Base-by-base conservation (phyloP, 2,329 filamentous ascomycete species). In the Polytolypa hystricis region DNA sequence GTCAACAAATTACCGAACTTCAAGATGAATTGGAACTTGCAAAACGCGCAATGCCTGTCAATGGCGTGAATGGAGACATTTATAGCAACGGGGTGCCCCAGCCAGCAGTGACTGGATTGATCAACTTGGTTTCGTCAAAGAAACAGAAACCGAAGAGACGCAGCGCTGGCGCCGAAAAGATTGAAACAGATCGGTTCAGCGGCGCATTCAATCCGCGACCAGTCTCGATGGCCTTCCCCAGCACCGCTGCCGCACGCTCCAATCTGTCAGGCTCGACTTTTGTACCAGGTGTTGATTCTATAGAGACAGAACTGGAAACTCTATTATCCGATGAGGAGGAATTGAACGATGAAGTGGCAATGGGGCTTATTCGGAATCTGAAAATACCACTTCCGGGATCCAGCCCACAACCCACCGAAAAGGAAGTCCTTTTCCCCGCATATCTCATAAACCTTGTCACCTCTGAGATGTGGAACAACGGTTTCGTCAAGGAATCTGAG, bases 401-500 rank as follows among this genome's bases (percentile, higher is more conserved):
- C 21, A 89, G 77, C 36, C 87, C 89, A 14, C 81, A 87, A 36
- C 89, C 91, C 8, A 94, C 86, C 12, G 91, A 98, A 65, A 98
- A 98, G 68, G 91, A 98, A 61, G 89, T 98, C 15, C 72, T 98
- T 35, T 98, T 98, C 79, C 91, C 91, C 21, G 89, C 91, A 7
- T 98, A 96, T 61, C 79, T 98, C 51, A 98, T 98, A 70, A 98
- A 98, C 62, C 73, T 98, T 42, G 91, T 98, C 45, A 98, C 91
- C 9, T 96, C 87, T 11, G 91, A 98, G 67, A 98, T 98, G 91
- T 98, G 91, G 91, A 98, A 98, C 69, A 98, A 98, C 53, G 91
- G 91, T 31, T 98, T 95, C 56, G 91, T 98, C 51, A 98, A 98
- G 69, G 91, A 98, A 64, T 96, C 91, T 3, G 91, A 98, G 65